Base-by-base conservation (phyloP, 139 green algal species). In the Volvox africanus region DNA sequence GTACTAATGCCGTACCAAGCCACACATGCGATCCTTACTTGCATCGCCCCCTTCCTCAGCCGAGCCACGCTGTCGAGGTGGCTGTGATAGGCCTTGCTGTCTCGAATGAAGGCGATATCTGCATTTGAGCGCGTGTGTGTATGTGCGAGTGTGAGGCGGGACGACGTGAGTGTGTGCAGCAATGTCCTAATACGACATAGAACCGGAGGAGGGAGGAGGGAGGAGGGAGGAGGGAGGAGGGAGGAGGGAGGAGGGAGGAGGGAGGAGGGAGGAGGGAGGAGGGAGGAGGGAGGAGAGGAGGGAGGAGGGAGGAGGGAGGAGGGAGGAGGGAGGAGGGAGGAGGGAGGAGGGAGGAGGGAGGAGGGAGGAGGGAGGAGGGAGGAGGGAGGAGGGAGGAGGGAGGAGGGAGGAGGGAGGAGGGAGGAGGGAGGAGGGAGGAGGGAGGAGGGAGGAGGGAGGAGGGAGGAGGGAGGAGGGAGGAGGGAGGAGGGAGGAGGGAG, bases 21-120 rank as follows among this genome's bases (percentile, higher is more conserved):
- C 44, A 55, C 44, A 55, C 44, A 55, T 55, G 44, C 0, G 30
- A 2, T 17, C 18, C 86, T 18, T 17, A 94, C 94, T 93, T 98
- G 96, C 55, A 97, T 69, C 0, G 94, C 95, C 61, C 96, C 96
- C 1, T 88, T 86, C n/a, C 93, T 83, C 81, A 98, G 94, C 18
- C 95, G 92, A 0, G 89, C 78, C 21, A 89, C 35, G 2, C 68
- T 61, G 80, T 98, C 96, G 30, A 93, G 75, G 0, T 91, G 78
- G 0, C 93, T 96, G 93, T 98, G 96, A 86, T 98, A 98, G 0
- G 92, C 94, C 12, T 87, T 85, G 2, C 88, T 92, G 87, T 96
- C 96, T 68, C 96, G 92, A 12, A 98, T 82, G 71, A 96, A 97
- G 0, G 96, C 96, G 0, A 96, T 78, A 82, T 98, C 85, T 89